Percentiles rank a stretch among this genome's conserved stretches.
phyloP scores from a whole-genome alignment of 1,139 yeast species.

The Blastobotrys niveus region DNA sequence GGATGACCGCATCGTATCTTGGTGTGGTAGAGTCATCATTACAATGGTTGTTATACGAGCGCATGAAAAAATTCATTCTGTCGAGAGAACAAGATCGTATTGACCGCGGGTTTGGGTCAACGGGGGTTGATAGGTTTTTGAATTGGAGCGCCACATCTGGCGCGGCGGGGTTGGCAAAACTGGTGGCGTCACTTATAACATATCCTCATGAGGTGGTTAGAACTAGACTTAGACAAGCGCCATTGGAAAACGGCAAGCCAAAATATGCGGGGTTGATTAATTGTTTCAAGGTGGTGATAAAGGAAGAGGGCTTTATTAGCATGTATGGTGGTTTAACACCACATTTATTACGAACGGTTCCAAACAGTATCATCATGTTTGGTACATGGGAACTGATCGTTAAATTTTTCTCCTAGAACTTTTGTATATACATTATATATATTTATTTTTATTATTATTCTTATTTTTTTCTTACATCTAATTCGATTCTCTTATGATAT shows the following conservation, averaged over 20 bases:
- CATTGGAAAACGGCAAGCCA: constrained; percentile 68
- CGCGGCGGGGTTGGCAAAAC: constrained; percentile 95
- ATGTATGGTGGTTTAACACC: constrained; percentile 99
- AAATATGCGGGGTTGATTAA: constrained; percentile 88
- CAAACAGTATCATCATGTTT: constrained; percentile 96
- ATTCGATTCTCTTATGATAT: constrained; percentile 13
- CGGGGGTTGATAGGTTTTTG: constrained; percentile 58
- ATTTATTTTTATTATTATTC: background rate
- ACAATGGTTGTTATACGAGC: constrained; percentile 97
- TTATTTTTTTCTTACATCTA: too few species aligned
- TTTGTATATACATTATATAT: background rate
- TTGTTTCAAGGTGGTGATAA: constrained; percentile 73
- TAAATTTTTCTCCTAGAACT: constrained; percentile 30
- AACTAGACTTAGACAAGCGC: constrained; percentile 94
- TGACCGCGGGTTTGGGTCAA: constrained; percentile 38
- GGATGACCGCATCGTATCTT: constrained; percentile 86
- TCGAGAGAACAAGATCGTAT: constrained; percentile 44
- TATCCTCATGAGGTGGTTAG: constrained; percentile 98
- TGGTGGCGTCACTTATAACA: constrained; percentile 84
- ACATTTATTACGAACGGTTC: constrained; percentile 92
- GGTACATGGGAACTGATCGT: constrained; percentile 98
- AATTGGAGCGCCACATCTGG: constrained; percentile 98
- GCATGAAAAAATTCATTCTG: constrained; percentile 71
- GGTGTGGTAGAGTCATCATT: constrained; percentile 92
- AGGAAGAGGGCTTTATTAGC: constrained; percentile 87